Conservation (phyloP, 2,329 filamentous ascomycete species). For the Zasmidium angulare region DNA sequence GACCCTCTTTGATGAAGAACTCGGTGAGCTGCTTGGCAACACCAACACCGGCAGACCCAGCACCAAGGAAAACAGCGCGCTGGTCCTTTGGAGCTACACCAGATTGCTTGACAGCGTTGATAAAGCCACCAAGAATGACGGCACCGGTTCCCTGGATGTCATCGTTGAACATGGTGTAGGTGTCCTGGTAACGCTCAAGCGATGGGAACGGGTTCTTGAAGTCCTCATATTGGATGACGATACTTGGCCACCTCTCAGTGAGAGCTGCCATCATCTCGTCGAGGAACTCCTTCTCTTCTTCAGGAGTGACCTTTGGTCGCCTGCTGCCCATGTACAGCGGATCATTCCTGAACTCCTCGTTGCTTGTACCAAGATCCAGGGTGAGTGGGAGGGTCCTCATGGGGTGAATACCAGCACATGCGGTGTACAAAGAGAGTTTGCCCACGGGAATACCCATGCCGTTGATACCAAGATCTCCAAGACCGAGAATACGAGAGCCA, state of each 20-base stretch:
- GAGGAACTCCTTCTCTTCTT: conserved; percentile 86
- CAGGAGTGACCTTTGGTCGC: conserved; percentile 72
- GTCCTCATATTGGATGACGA: conserved; percentile 91
- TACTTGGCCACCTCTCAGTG: conserved; percentile 71
- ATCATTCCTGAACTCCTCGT: conserved; percentile 68
- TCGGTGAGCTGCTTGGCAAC: conserved; percentile 97
- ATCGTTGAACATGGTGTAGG: conserved; percentile 96
- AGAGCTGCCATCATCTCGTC: conserved; percentile 96
- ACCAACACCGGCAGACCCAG: conserved; percentile 92
- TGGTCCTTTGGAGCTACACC: conserved; percentile 85
- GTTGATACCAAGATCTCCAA: conserved; percentile 94
- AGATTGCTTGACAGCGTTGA: conserved; percentile 77
- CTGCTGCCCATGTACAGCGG: conserved; percentile 88
- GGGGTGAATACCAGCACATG: conserved; percentile 90
- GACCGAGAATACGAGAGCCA: conserved; percentile 85
- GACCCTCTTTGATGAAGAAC: conserved; percentile 89
- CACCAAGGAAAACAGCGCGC: conserved; percentile 92
- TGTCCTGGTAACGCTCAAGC: conserved; percentile 82
- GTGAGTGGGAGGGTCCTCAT: conserved; percentile 63
- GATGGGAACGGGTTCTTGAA: conserved; percentile 98
- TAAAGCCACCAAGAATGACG: conserved; percentile 82
- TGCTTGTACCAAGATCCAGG: conserved; percentile 63
- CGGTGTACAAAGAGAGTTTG: conserved; percentile 93
- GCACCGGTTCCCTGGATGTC: conserved; percentile 97
- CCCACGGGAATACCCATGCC: conserved; percentile 98